Evolutionary conservation across 768 basidiomycete genomes (phyloP), one percentile per base, ranked within the genome.

Genomic region (Mycena galopus): DNA sequence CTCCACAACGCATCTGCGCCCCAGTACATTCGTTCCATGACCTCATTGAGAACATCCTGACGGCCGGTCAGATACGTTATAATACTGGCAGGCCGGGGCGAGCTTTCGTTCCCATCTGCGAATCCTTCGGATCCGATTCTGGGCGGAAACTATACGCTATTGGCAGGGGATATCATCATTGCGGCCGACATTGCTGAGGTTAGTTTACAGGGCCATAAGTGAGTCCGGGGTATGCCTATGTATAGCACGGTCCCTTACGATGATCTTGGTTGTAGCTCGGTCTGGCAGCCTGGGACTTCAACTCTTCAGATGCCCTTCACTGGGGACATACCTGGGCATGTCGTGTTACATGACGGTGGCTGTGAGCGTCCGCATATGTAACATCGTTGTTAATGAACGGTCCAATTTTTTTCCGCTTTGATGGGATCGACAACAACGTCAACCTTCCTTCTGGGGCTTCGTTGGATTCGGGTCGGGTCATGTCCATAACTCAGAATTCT

Each of bases 121-220:
- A 32, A 72, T 51, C 23, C 17, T 12, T 11, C 64, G 23, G 64
- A 71, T 29, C 16, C 64, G 25, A 63, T 33, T 19, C 58, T 72
- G 10, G 19, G 51, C 14, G 71, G 71, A 8, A 67, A 72, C 37
- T 72, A 67, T 42, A 72, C 65, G 11, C 8, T 72, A 21, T n/a
- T 16, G 10, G 66, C 65, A 7, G 71, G 71, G 8, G 71, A 72
- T 19, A 72, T 72, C 12, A 59, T 72, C 50, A 67, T 72, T 17
- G 71, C 71, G 7, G 60, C 30, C 4, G 71, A 72, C 25, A 56
- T 56, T 3, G 60, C 71, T 12, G 65, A 14, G 17, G 30, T 37
- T n/a, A 72, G 71, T n/a, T 30, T 16, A 5, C 11, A 44, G 51
- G 71, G 71, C 21, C 71, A 72, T 61, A 72, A 72, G 71, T 72